phyloP scores from a whole-genome alignment of 345 rosid genomes.

The Balakata baccata region DNA sequence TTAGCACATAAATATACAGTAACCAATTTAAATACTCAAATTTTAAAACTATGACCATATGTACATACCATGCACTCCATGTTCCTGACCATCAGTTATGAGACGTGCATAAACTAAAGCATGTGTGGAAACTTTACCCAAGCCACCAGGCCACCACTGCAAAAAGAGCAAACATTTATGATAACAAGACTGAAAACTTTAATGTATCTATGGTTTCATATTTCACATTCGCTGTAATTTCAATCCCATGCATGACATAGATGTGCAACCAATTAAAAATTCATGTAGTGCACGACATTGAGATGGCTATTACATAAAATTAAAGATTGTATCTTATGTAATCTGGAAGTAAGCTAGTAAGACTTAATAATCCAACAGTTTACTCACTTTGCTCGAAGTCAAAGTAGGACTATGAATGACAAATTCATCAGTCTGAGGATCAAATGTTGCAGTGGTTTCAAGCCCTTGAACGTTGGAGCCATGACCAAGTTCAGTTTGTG shows the following conservation, averaged over 20 bases:
- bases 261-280: background rate
- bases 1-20: conserved; percentile 15
- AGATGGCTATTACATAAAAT: background rate
- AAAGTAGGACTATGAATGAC: conserved; percentile 83
- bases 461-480: conserved; percentile 99
- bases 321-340: background rate
- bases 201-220: background rate
- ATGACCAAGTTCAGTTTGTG: conserved; percentile 99
- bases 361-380: background rate
- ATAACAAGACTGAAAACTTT: conserved; percentile 1
- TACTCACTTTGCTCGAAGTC: conserved; percentile 86
- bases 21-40: background rate
- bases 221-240: background rate
- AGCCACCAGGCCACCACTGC: conserved; percentile 99
- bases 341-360: too few relatives aligned
- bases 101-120: conserved; percentile 94
- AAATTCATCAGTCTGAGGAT: conserved; percentile 86
- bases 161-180: conserved; percentile 17
- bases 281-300: background rate
- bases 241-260: background rate
- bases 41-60: background rate
- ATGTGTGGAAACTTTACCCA: conserved; percentile 91
- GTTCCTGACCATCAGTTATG: conserved; percentile 61
- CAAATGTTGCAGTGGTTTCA: conserved; percentile 97
- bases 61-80: conserved; percentile 84